Conservation (phyloP, 768 basidiomycete species). For the Mycena rosella region DNA sequence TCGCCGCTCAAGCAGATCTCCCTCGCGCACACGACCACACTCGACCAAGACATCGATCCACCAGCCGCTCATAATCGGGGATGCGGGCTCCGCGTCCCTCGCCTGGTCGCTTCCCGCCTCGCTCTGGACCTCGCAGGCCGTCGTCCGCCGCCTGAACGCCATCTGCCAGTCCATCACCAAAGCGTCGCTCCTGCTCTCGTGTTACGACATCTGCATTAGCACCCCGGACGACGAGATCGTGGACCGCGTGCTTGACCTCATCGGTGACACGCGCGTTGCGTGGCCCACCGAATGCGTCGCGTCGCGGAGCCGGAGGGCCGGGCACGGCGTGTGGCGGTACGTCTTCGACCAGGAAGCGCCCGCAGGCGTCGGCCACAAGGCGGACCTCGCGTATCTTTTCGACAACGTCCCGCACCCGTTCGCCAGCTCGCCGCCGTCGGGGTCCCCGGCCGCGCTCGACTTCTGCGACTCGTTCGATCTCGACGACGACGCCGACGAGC, state of each 20-base stretch:
- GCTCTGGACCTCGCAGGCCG: slow-evolving; percentile 71
- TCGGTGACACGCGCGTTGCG: slow-evolving; percentile 80
- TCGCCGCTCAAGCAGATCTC: slow-evolving; percentile 29
- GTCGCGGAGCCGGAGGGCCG: slow-evolving; percentile 62
- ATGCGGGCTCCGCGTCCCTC: slow-evolving; percentile 73
- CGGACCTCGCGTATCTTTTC: slow-evolving; percentile 83
- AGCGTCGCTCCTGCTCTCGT: slow-evolving; percentile 70
- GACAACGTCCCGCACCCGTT: slow-evolving; percentile 76
- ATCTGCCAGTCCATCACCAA: slow-evolving; percentile 78
- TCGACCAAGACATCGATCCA: slow-evolving; percentile 45
- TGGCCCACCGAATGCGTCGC: slow-evolving; percentile 82
- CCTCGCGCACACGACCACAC: slow-evolving; percentile 42
- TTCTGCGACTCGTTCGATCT: slow-evolving; percentile 49
- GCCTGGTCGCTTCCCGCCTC: slow-evolving; percentile 73
- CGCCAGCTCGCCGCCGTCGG: slow-evolving; percentile 43
- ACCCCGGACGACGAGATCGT: slow-evolving; percentile 75
- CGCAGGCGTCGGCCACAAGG: slow-evolving; percentile 70
- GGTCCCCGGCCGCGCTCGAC: slow-evolving; percentile 30
- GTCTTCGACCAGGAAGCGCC: slow-evolving; percentile 88
- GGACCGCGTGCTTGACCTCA: slow-evolving; percentile 77
- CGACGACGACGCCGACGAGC: slow-evolving; percentile 53
- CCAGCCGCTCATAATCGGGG: slow-evolving; percentile 84
- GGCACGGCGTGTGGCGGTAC: slow-evolving; percentile 80
- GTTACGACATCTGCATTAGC: slow-evolving; percentile 77
- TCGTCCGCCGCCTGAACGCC: slow-evolving; percentile 78